Conservation (phyloP, 805 yeast genomes). For the Lipomyces sp. region DNA sequence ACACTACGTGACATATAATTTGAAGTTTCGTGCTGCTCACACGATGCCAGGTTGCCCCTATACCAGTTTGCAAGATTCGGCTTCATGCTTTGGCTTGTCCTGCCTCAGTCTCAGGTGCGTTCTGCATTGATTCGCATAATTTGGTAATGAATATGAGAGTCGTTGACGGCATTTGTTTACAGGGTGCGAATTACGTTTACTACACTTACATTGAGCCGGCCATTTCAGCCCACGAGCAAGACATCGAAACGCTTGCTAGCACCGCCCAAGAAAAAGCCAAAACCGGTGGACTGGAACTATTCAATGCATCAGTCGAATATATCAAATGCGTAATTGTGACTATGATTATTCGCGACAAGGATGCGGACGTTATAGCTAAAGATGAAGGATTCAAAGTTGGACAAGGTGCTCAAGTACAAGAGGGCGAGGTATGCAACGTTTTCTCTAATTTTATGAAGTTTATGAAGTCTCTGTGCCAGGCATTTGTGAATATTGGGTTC, state of each 20-base stretch:
- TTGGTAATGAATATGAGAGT: neutral
- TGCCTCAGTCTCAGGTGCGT: slow-evolving; percentile 53
- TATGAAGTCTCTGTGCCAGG: neutral
- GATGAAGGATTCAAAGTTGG: neutral
- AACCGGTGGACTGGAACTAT: slow-evolving; percentile 8
- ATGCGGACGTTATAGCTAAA: neutral
- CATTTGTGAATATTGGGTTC: neutral
- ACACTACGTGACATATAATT: neutral
- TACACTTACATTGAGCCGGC: slow-evolving; percentile 32
- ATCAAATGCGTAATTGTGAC: neutral
- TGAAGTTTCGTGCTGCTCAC: neutral
- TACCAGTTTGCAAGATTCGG: slow-evolving; percentile 55
- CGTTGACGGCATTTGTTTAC: neutral
- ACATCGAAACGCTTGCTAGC: slow-evolving; percentile 15
- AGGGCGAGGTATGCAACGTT: neutral
- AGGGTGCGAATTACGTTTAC: slow-evolving; percentile 31
- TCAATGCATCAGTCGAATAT: slow-evolving; percentile 5
- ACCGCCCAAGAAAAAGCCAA: slow-evolving; percentile 16
- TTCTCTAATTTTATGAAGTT: neutral
- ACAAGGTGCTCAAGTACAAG: neutral
- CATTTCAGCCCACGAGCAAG: slow-evolving; percentile 27
- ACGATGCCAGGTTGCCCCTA: slow-evolving; percentile 56
- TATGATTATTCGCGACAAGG: neutral
- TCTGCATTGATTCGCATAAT: neutral
- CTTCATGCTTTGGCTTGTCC: slow-evolving; percentile 64